Conservation (phyloP, 1,284 basidiomycete genomes). For the Rhodotorula sp. region DNA sequence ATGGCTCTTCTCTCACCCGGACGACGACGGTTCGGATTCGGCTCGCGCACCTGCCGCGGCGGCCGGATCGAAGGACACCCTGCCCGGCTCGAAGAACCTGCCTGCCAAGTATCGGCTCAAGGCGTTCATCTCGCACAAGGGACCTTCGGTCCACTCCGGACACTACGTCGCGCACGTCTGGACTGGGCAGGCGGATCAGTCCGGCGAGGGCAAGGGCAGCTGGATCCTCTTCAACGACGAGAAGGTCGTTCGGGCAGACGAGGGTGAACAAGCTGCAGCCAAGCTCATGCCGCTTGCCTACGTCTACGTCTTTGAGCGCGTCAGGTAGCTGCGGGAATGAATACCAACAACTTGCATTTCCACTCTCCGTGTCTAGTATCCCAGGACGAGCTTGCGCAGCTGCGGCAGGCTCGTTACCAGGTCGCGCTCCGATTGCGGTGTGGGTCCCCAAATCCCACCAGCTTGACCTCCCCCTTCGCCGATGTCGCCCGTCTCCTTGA, state of each 20-base stretch:
- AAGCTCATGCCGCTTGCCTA: constrained; percentile 78
- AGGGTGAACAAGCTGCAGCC: constrained; percentile 60
- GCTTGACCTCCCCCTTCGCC: too few species aligned
- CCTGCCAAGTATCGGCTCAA: constrained; percentile 80
- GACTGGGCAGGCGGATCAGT: constrained; percentile 41
- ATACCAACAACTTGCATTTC: not conserved
- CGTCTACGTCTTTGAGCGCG: constrained; percentile 75
- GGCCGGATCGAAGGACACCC: constrained; percentile 18
- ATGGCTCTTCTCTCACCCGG: constrained; percentile 95
- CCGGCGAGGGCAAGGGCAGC: constrained; percentile 53
- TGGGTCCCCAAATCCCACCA: constrained; percentile 14
- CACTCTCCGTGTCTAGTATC: not conserved
- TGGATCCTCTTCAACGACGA: constrained; percentile 96
- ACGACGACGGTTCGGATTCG: constrained; percentile 72
- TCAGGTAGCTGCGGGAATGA: not conserved
- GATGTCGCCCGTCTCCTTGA: too few species aligned
- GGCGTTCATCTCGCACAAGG: constrained; percentile 96
- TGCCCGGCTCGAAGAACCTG: constrained; percentile 50
- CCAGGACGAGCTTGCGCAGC: constrained; percentile 28
- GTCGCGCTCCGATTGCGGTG: constrained; percentile 26
- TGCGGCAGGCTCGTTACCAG: constrained; percentile 29
- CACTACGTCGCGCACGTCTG: constrained; percentile 87
- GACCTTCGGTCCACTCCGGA: constrained; percentile 88
- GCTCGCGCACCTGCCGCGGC: constrained; percentile 43
- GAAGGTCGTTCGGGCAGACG: constrained; percentile 83